Percentiles rank a stretch among this genome's conserved stretches.
phyloP scores from a whole-genome alignment of 2,329 filamentous ascomycete genomes.

The Gaeumannomyces tritici region DNA sequence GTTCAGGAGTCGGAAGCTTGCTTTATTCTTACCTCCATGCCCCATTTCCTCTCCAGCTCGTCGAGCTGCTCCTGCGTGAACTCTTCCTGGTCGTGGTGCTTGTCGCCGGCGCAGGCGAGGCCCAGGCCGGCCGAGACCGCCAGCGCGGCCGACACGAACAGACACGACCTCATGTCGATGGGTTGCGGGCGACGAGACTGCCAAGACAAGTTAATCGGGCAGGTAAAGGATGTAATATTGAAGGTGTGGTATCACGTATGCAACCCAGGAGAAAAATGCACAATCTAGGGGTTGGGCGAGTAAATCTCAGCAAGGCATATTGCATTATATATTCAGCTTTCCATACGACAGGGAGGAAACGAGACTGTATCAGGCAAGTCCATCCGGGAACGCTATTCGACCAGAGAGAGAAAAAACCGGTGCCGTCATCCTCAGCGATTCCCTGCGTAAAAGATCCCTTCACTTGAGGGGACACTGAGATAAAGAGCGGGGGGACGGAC shows the following conservation, averaged over 20 bases:
- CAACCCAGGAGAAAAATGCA: not conserved
- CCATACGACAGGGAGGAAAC: not conserved
- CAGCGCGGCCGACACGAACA: not conserved
- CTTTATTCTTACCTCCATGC: slow-evolving; percentile 38
- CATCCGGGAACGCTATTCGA: too few relatives aligned
- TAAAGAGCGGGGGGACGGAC: not conserved
- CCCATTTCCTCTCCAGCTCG: slow-evolving; percentile 48
- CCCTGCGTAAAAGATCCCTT: not conserved
- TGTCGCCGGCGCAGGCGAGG: slow-evolving; percentile 21
- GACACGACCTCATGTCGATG: not conserved
- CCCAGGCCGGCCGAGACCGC: slow-evolving; percentile 9
- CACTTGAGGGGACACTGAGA: not conserved
- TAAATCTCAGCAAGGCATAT: not conserved
- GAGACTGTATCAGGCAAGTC: not conserved
- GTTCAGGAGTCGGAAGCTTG: too few relatives aligned
- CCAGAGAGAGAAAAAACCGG: not conserved
- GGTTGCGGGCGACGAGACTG: too few relatives aligned
- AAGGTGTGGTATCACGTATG: not conserved
- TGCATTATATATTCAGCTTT: not conserved
- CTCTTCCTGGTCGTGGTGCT: slow-evolving; percentile 23
- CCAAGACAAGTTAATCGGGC: too few relatives aligned
- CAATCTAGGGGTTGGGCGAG: not conserved
- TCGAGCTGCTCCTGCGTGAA: slow-evolving; percentile 41
- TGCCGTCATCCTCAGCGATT: not conserved
- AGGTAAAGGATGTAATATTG: not conserved